Evolutionary conservation across 495 filamentous ascomycete genomes (phyloP).

Genomic region (Aspergillus campestris): DNA sequence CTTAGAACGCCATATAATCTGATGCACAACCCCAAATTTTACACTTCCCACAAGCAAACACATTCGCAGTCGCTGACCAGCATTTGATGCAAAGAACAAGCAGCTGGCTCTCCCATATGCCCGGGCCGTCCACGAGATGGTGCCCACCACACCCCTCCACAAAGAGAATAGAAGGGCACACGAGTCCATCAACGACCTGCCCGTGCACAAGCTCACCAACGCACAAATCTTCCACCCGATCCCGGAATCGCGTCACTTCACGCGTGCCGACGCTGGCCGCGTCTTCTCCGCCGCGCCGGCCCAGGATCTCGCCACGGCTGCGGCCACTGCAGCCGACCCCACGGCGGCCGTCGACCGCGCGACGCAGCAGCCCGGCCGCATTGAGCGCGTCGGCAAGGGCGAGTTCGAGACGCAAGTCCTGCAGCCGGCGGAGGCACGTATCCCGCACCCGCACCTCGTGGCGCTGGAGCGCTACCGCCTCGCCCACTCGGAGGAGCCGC

Average conservation of each 20-base stretch:
- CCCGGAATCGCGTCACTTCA: constrained; percentile 85
- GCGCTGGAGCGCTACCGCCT: constrained; percentile 41
- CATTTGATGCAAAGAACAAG: constrained; percentile 53
- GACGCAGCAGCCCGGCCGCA: constrained; percentile 19
- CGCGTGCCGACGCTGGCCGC: constrained; percentile 77
- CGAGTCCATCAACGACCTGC: constrained; percentile 88
- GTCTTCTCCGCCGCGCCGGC: constrained; percentile 57
- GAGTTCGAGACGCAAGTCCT: constrained; percentile 43
- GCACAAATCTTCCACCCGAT: constrained; percentile 85
- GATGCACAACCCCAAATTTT: constrained; percentile 13
- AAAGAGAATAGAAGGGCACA: constrained; percentile 34
- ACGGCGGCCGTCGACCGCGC: constrained; percentile 19
- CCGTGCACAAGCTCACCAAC: constrained; percentile 67
- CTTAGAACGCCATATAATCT: constrained; percentile 51
- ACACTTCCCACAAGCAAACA: constrained; percentile 2
- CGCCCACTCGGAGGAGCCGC: constrained; percentile 16
- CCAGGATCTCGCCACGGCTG: constrained; percentile 16
- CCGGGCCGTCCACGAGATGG: constrained; percentile 68
- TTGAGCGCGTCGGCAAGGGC: constrained; percentile 38
- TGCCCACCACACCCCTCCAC: constrained; percentile 49
- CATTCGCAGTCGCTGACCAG: constrained; percentile 6
- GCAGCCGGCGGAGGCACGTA: constrained; percentile 74
- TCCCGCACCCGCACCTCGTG: constrained; percentile 83
- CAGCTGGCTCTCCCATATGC: constrained; percentile 67
- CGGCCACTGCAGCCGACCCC: constrained; percentile 19